phyloP scores from a whole-genome alignment of 1,139 yeast species.

The Yamadazyma membranifaciens region DNA sequence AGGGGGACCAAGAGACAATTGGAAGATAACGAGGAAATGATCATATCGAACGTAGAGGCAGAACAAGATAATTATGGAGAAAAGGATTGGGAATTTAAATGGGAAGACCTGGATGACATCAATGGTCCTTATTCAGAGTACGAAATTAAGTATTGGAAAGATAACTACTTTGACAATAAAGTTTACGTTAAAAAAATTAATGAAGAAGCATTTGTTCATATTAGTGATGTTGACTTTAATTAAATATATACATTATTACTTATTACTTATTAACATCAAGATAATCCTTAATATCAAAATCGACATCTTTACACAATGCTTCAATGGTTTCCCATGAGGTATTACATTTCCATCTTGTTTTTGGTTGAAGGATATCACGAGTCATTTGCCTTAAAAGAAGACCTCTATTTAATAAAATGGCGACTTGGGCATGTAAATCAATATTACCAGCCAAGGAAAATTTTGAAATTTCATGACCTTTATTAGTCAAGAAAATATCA shows the following conservation, averaged over 20 bases:
- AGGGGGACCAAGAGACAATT: conserved; percentile 23
- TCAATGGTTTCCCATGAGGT: conserved; percentile 53
- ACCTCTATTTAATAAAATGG: conserved; percentile 57
- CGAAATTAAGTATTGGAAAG: conserved; percentile 63
- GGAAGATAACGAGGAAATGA: conserved; percentile 14
- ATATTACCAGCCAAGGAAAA: conserved; percentile 39
- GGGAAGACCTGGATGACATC: conserved; percentile 51
- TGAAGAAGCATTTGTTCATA: conserved; percentile 24
- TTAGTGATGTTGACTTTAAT: conserved; percentile 23
- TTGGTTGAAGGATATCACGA: conserved; percentile 58
- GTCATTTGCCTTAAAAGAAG: conserved; percentile 48
- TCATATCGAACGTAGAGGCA: conserved; percentile 11
- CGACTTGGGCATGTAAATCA: conserved; percentile 58
- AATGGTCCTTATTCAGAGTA: conserved; percentile 60
- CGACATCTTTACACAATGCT: conserved; percentile 49
- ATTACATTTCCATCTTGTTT: conserved; percentile 65
- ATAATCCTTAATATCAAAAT: conserved; percentile 56
- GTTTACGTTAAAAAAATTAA: conserved; percentile 45
- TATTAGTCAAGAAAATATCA: conserved; percentile 30
- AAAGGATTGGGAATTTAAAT: conserved; percentile 59
- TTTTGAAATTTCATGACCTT: conserved; percentile 30
- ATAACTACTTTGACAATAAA: conserved; percentile 51
- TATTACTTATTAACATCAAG: conserved; percentile 16
- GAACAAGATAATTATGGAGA: conserved; percentile 25
- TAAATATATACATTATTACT: conserved; percentile 4